Evolutionary conservation across 768 basidiomycete genomes (phyloP).

Genomic region (Leccinum uliginosum): DNA sequence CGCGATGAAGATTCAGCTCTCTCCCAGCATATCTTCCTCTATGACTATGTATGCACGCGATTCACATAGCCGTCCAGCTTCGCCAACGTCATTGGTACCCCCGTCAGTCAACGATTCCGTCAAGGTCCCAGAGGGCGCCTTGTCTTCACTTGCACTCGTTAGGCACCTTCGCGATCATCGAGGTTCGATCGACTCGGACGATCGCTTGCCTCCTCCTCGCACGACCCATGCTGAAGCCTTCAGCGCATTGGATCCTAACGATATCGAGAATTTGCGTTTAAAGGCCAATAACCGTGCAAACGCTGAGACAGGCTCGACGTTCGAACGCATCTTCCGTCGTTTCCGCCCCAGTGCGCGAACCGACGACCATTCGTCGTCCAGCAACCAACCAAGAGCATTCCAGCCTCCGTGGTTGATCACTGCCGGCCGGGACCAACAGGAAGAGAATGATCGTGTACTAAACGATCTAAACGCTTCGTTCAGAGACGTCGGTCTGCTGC

Average conservation of each 20-base stretch:
- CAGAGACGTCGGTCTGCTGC: constrained; percentile 74
- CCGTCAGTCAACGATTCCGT: constrained; percentile 5
- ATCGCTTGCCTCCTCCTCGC: constrained; percentile 37
- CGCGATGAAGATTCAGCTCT: constrained; percentile 12
- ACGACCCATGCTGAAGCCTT: constrained; percentile 65
- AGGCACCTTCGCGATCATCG: constrained; percentile 20
- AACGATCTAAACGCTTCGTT: constrained; percentile 71
- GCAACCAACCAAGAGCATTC: constrained; percentile 31
- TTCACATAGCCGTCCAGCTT: constrained; percentile 18
- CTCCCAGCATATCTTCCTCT: constrained; percentile 19
- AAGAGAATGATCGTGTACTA: constrained; percentile 64
- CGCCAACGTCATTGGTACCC: constrained; percentile 14
- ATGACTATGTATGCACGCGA: constrained; percentile 1
- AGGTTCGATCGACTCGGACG: constrained; percentile 24
- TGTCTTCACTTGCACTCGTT: constrained; percentile 8
- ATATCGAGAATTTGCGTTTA: constrained; percentile 42
- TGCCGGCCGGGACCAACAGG: constrained; percentile 58
- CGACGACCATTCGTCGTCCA: constrained; percentile 23
- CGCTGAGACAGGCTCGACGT: constrained; percentile 16
- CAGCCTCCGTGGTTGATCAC: constrained; percentile 63
- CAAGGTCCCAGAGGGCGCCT: constrained; percentile 7
- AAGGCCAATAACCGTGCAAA: constrained; percentile 27
- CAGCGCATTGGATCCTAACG: constrained; percentile 51
- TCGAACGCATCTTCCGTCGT: constrained; percentile 22
- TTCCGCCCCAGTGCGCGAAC: constrained; percentile 17